Evolutionary conservation across 345 rosid genomes (phyloP).

Genomic region (Citrus mangshanensis): DNA sequence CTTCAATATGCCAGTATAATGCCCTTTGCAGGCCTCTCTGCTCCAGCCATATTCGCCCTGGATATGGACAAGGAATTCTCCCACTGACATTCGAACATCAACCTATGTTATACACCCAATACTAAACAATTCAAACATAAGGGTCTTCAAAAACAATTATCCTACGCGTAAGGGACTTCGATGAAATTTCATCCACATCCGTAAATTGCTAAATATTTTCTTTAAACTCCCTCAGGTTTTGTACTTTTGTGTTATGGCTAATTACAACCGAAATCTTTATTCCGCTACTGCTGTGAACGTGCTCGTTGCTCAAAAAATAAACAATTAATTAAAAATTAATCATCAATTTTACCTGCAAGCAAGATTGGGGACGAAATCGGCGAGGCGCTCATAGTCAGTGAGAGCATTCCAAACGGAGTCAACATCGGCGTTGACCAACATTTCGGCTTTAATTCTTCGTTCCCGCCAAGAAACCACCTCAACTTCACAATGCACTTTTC

Average conservation of each 20-base stretch:
- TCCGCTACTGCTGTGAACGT: too few relatives aligned
- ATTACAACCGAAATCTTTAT: neutral
- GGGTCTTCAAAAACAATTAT: neutral
- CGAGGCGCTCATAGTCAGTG: constrained; percentile 92
- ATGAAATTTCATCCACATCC: neutral
- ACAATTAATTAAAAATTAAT: too few relatives aligned
- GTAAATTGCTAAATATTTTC: too few relatives aligned
- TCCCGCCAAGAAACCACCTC: constrained; percentile 95
- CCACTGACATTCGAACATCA: constrained; percentile 40
- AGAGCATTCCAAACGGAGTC: constrained; percentile 82
- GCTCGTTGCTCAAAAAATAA: too few relatives aligned
- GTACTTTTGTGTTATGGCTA: neutral
- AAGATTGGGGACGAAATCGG: constrained; percentile 90
- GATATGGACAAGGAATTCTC: constrained; percentile 88
- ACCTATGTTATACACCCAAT: neutral
- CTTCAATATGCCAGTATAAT: constrained; percentile 97
- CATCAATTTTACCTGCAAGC: constrained; percentile 52
- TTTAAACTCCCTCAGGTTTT: neutral
- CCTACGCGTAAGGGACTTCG: neutral
- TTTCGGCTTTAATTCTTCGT: constrained; percentile 66
- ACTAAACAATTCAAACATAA: too few relatives aligned
- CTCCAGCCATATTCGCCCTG: constrained; percentile 96
- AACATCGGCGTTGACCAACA: constrained; percentile 56
- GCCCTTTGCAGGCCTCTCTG: constrained; percentile 94
- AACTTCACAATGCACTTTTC: constrained; percentile 66